Percentiles rank a stretch among this genome's conserved stretches.
phyloP scores from a whole-genome alignment of 768 basidiomycete species.

The Leccinum imitatum region DNA sequence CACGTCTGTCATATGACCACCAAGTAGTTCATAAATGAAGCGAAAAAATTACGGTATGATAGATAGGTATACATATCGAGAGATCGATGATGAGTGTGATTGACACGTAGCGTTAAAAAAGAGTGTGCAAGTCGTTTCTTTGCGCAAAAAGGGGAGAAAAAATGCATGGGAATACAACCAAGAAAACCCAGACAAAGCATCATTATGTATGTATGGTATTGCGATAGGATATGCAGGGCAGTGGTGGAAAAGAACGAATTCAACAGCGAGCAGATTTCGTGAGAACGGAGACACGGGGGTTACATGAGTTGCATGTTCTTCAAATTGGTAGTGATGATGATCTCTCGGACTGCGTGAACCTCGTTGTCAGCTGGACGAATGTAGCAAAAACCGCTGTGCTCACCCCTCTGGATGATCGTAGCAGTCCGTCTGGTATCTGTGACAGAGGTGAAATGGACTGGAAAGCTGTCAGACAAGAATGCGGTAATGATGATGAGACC shows the following conservation, averaged over 20 bases:
- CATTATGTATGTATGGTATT: background rate
- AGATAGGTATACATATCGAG: conserved; percentile 28
- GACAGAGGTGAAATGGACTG: conserved; percentile 79
- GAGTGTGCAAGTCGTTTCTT: conserved; percentile 15
- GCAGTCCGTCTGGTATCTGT: conserved; percentile 76
- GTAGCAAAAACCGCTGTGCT: conserved; percentile 20
- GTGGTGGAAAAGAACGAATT: conserved; percentile 7
- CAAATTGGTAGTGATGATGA: conserved; percentile 66
- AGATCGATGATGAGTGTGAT: background rate
- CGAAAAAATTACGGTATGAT: conserved; percentile 13
- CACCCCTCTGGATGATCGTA: conserved; percentile 73
- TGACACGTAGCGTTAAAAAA: conserved; percentile 9
- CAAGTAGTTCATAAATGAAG: conserved; percentile 4
- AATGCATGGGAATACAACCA: conserved; percentile 17
- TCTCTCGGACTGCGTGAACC: conserved; percentile 55
- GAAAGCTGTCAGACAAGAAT: conserved; percentile 9
- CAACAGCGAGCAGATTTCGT: conserved; percentile 4
- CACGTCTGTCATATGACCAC: background rate
- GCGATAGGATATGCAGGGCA: conserved; percentile 18
- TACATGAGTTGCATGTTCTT: conserved; percentile 47
- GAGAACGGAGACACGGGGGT: conserved; percentile 2
- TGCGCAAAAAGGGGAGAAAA: conserved; percentile 1
- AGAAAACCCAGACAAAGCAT: conserved; percentile 11
- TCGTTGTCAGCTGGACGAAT: conserved; percentile 4
- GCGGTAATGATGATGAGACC: conserved; percentile 21